Percentiles rank a stretch among this genome's conserved stretches.
phyloP scores from a whole-genome alignment of 1,284 basidiomycete genomes.

The Ceratobasidium sp. region DNA sequence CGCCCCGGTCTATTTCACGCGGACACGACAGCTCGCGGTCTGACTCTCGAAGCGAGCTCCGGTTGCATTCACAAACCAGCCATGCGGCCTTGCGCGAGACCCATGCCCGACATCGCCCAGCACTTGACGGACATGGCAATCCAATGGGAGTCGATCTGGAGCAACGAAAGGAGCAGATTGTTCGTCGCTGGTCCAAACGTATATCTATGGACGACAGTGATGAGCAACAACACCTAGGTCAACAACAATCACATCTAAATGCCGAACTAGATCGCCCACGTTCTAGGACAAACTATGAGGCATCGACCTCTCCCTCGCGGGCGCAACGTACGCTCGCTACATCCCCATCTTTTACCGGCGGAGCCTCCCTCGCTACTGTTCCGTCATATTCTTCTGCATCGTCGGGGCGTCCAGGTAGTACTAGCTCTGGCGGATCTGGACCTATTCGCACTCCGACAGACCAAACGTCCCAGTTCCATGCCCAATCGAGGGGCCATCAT shows the following conservation, averaged over 20 bases:
- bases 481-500: conserved; percentile 20
- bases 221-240: not conserved
- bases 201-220: not conserved
- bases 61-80: conserved; percentile 13
- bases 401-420: conserved; percentile 23
- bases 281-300: not conserved
- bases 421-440: conserved; percentile 16
- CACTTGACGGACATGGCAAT: conserved; percentile 33
- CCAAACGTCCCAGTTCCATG: not conserved
- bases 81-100: conserved; percentile 33
- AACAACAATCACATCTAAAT: conserved; percentile 2
- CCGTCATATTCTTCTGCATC: conserved; percentile 24
- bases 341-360: conserved; percentile 15
- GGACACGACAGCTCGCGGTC: not conserved
- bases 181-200: conserved; percentile 17
- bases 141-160: conserved; percentile 24
- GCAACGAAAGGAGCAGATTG: conserved; percentile 32
- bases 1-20: not conserved
- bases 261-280: not conserved
- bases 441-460: conserved; percentile 28
- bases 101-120: conserved; percentile 28
- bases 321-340: not conserved
- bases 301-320: conserved; percentile 21
- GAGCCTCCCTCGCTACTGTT: conserved; percentile 23
- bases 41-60: not conserved